These are phyloP conservation scores for Phycomyces nitens DNA, from an alignment of 192 early-diverging fungal species.

Conservation along the genomic window DNA sequence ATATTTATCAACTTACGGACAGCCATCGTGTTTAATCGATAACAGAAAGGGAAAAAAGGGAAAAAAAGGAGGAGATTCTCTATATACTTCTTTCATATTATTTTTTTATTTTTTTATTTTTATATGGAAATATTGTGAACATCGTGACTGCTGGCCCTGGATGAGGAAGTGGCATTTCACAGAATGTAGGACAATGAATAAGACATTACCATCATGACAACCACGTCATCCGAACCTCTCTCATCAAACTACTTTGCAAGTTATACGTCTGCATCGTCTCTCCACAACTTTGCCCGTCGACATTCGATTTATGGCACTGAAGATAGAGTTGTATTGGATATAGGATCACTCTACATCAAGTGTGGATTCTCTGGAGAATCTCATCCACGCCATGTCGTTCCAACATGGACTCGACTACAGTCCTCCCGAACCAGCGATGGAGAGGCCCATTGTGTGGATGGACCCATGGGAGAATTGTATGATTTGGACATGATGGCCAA, in stretches of 20 bases:
- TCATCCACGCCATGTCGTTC: constrained; percentile 65
- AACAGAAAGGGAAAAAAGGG: too few relatives aligned
- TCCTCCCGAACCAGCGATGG: constrained; percentile 37
- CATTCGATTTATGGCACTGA: constrained; percentile 72
- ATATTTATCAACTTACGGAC: constrained; percentile 1
- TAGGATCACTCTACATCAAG: constrained; percentile 77
- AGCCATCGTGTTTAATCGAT: not conserved
- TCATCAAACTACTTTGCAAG: constrained; percentile 22
- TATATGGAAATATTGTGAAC: too few relatives aligned
- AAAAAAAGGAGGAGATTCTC: too few relatives aligned
- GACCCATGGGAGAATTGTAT: constrained; percentile 36
- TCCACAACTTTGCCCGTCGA: constrained; percentile 35
- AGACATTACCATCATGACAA: constrained; percentile 12
- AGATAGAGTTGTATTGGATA: constrained; percentile 84
- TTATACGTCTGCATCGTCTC: constrained; percentile 13
- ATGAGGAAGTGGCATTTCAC: too few relatives aligned
- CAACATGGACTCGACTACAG: constrained; percentile 47
- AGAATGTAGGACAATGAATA: too few relatives aligned
- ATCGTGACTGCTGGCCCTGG: too few relatives aligned
- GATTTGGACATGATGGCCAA: constrained; percentile 40
- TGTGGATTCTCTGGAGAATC: constrained; percentile 86
- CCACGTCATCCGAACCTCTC: constrained; percentile 21
- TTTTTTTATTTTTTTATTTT: too few relatives aligned
- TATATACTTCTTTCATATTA: too few relatives aligned
- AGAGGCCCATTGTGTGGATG: constrained; percentile 37